Percentiles rank a stretch among this genome's conserved stretches.
Evolutionary conservation across 306 rosid genomes (phyloP).

Genomic region (Dryas alaskensis): DNA sequence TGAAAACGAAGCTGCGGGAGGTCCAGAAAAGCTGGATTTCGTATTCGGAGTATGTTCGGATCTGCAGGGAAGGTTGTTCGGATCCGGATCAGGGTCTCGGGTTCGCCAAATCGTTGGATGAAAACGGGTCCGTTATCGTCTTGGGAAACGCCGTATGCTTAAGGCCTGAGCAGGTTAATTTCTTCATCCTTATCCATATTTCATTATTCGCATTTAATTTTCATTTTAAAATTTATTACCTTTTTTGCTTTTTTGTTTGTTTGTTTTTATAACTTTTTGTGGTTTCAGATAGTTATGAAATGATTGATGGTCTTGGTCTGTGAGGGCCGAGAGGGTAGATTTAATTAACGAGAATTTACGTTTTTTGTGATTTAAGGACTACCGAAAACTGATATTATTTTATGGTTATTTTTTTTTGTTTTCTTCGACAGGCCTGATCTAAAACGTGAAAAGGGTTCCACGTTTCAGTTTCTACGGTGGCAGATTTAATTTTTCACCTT

Average conservation of each 20-base stretch:
- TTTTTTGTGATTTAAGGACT: constrained; percentile 18
- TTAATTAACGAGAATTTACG: neutral
- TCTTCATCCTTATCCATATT: neutral
- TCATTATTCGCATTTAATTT: neutral
- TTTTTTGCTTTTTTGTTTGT: neutral
- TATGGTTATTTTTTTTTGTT: constrained; percentile 28
- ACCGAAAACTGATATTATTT: constrained; percentile 35
- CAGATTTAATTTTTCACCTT: constrained; percentile 21
- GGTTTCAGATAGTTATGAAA: neutral
- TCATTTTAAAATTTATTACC: neutral
- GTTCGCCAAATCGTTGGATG: constrained; percentile 65
- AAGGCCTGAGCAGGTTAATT: constrained; percentile 75
- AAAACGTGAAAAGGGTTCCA: constrained; percentile 37
- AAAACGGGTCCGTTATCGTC: constrained; percentile 64
- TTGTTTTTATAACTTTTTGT: neutral
- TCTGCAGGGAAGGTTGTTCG: constrained; percentile 51
- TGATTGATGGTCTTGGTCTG: constrained; percentile 12
- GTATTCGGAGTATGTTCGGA: constrained; percentile 52
- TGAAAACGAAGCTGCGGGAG: constrained; percentile 56
- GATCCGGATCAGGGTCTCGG: constrained; percentile 48
- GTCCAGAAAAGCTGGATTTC: constrained; percentile 40
- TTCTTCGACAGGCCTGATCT: constrained; percentile 36
- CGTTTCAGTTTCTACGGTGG: constrained; percentile 27
- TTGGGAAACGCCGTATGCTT: constrained; percentile 70
- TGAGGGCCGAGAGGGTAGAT: constrained; percentile 23